These are phyloP conservation scores for Cutaneotrichosporon arboriforme DNA, from an alignment of 1,284 basidiomycete genomes.

Conservation along the genomic window DNA sequence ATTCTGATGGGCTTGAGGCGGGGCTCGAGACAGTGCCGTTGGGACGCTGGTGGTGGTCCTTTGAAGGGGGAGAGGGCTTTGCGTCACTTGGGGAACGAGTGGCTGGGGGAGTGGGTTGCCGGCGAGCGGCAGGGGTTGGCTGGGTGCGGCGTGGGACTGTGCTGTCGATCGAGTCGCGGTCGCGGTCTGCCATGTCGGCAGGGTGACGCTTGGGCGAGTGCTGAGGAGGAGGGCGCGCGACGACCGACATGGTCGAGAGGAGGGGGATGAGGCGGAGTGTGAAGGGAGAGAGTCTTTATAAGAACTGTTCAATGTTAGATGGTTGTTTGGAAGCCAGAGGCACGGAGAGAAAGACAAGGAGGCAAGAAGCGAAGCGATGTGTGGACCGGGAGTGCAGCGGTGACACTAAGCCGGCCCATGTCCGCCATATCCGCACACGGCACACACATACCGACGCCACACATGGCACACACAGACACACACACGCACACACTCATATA, in stretches of 20 bases:
- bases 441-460: not conserved
- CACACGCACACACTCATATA: not conserved
- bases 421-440: not conserved
- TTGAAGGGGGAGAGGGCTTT: not conserved
- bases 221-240: not conserved
- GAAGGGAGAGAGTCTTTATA: not conserved
- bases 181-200: constrained; percentile 2
- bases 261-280: not conserved
- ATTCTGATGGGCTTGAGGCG: not conserved
- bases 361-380: not conserved
- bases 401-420: not conserved
- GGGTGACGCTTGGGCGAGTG: not conserved
- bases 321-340: not conserved
- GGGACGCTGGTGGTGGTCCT: not conserved
- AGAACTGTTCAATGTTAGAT: not conserved
- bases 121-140: constrained; percentile 3
- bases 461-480: not conserved
- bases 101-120: not conserved
- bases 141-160: constrained; percentile 6
- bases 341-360: not conserved
- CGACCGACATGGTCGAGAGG: constrained; percentile 3
- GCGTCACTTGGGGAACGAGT: not conserved
- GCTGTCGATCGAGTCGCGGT: not conserved
- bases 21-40: not conserved
- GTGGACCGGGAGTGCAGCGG: too few species aligned